Evolutionary conservation across 768 basidiomycete species (phyloP), one percentile per base, ranked within the genome.

Genomic region (Tylopilus sp.): DNA sequence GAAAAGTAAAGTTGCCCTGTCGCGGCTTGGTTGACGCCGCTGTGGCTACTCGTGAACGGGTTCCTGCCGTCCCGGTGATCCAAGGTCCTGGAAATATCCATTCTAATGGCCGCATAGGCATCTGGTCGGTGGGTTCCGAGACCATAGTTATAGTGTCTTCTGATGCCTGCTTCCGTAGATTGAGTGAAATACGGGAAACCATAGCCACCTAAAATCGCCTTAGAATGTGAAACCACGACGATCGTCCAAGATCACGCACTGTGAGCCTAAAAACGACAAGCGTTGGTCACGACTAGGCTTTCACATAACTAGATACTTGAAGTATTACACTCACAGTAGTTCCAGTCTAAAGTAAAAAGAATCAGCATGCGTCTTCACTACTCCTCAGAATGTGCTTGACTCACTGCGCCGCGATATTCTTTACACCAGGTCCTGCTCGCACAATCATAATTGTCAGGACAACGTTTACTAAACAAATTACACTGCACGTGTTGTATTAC

Each of bases 121-220:
- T n/a, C n/a, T n/a, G n/a, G n/a, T n/a, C n/a, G n/a, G n/a, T n/a
- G n/a, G n/a, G n/a, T n/a, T n/a, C n/a, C n/a, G n/a, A n/a, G n/a
- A n/a, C n/a, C n/a, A n/a, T n/a, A n/a, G n/a, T n/a, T n/a, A 36
- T 16, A 2, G 29, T 26, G 11, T 34, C 34, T 25, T 24, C 41
- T 10, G 19, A 17, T 6, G 29, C 48, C 36, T 65, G 70, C 64
- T 78, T 80, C 66, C 71, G 79, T 11, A 86, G 72, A 63, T 79
- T 81, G 24, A 86, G 74, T 2, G 84, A 85, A 45, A 86, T 85
- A 9, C 85, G 77, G 4, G 83, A 85, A 77, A 85, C 84, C 81
- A 85, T 86, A 0, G 82, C 74, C 12, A 86, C 81, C 68, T 78
- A 61, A 26, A 63, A 19, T 54, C 13, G 19, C 33, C 33, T 45